These are phyloP conservation scores for Pseudocercospora cruenta DNA, from an alignment of 2,329 filamentous ascomycete species.

Conservation along the genomic window DNA sequence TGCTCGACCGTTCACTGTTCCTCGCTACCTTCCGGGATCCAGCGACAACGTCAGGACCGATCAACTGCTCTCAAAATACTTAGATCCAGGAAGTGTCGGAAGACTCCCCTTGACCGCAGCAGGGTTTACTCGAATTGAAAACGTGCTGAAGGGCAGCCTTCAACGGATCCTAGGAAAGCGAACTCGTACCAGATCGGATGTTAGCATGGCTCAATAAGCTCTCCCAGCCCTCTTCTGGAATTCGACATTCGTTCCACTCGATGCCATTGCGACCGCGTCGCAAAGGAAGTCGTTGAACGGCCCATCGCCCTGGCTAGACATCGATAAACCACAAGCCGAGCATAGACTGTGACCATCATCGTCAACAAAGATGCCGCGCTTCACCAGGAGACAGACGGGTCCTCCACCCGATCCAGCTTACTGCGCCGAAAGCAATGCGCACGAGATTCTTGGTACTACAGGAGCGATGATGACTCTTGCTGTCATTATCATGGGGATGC, in stretches of 20 bases:
- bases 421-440: slow-evolving; percentile 31
- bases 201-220: neutral
- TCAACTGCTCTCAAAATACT: neutral
- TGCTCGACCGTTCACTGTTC: neutral
- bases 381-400: slow-evolving; percentile 12
- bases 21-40: neutral
- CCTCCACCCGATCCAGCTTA: slow-evolving; percentile 26
- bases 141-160: neutral
- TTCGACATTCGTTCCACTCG: neutral
- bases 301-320: neutral
- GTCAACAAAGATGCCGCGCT: slow-evolving; percentile 6
- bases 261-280: neutral
- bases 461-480: slow-evolving; percentile 28
- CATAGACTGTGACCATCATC: neutral
- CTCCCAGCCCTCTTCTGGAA: neutral
- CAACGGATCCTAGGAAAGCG: neutral
- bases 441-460: slow-evolving; percentile 30
- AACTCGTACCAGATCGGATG: neutral
- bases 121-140: neutral
- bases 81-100: neutral
- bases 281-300: neutral
- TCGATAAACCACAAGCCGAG: neutral
- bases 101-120: neutral
- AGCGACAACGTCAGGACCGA: neutral
- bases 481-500: slow-evolving; percentile 26